phyloP scores from a whole-genome alignment of 768 basidiomycete species.

The Candolleomyces aberdarensis region DNA sequence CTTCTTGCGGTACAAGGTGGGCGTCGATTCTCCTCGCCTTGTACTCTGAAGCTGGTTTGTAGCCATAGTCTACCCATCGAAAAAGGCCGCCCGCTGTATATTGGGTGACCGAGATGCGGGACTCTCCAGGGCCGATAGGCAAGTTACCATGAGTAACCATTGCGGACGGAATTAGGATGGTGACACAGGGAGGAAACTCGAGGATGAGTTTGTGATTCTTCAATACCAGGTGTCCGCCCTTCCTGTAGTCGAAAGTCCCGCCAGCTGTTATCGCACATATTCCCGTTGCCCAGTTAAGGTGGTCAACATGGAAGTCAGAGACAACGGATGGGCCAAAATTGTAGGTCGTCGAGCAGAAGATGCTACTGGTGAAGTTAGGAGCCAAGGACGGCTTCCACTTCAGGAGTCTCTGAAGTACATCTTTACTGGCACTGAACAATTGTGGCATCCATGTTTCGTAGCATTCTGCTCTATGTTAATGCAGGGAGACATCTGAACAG shows the following conservation, averaged over 20 bases:
- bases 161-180: slow-evolving; percentile 5
- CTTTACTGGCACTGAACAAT: not conserved
- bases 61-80: not conserved
- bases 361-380: not conserved
- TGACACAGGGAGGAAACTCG: not conserved
- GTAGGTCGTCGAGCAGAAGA: not conserved
- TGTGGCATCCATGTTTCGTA: not conserved
- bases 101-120: not conserved
- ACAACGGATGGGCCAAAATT: not conserved
- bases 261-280: not conserved
- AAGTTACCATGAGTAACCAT: not conserved
- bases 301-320: not conserved
- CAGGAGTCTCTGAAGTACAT: not conserved
- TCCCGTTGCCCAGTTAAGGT: not conserved
- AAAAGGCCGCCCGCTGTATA: not conserved
- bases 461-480: not conserved
- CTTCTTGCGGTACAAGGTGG: not conserved
- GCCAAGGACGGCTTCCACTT: not conserved
- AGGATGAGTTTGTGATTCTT: not conserved
- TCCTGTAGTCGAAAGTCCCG: not conserved
- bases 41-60: not conserved
- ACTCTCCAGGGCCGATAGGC: not conserved
- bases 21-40: not conserved
- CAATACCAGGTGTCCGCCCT: slow-evolving; percentile 2
- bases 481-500: not conserved